Evolutionary conservation across 2,329 filamentous ascomycete genomes (phyloP), one percentile per base, ranked within the genome.

Genomic region (Fusarium continuum): DNA sequence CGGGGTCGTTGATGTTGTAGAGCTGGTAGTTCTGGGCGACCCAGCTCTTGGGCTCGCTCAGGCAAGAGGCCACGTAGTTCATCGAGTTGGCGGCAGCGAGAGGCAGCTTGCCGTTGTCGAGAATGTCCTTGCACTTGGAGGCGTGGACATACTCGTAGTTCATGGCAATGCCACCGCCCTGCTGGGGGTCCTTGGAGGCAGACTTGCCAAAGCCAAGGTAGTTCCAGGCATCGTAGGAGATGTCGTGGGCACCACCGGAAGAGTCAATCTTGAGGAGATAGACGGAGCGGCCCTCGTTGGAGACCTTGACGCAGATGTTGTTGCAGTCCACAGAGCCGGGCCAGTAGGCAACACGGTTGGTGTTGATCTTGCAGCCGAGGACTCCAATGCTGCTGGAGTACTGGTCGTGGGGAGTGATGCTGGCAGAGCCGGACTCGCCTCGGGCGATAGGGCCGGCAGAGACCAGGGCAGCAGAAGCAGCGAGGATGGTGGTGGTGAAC

Each of bases 181-280:
- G 55, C 4, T 77, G 74, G 13, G 84, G 83, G 44, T 77, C 70
- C 13, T 77, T 71, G 8, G 73, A 76, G 34, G 84, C 85, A 11
- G 78, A 76, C 58, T 78, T 68, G 62, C 84, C 84, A 28, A 79
- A 83, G 66, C 74, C 73, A 34, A 88, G 82, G 68, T 83, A 82
- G 78, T 85, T 86, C 83, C 83, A 88, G 44, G 85, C 84, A 61
- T 87, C 85, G 76, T 87, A 88, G 54, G 78, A 81, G 75, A 88
- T 81, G 73, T 88, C 85, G 72, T 85, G 72, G 47, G 84, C 85
- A 43, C 84, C 84, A 34, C 76, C 78, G 1, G 84, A 87, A 46
- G 77, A 73, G 76, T 87, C 85, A 61, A 88, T 76, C 71, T 80
- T 80, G 58, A 88, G 80, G 49, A 92, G 83, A 66, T 85, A 79